Evolutionary conservation across 2,329 filamentous ascomycete genomes (phyloP).

Genomic region (Cercospora zeina): DNA sequence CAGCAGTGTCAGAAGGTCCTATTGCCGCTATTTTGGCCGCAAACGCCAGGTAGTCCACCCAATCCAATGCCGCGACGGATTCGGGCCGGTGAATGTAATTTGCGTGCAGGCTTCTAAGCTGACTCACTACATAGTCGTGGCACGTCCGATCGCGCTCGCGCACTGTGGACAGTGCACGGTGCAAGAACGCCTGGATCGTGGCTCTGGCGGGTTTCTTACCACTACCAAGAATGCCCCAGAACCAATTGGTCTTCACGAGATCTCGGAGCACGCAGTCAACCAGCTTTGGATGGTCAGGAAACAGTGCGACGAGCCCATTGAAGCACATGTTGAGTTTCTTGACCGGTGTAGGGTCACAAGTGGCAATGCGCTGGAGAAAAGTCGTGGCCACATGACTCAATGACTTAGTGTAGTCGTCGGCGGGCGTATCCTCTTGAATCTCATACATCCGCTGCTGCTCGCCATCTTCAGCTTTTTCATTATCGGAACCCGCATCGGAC

Average conservation of each 20-base stretch:
- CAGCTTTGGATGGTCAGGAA: constrained; percentile 15
- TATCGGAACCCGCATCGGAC: constrained; percentile 9
- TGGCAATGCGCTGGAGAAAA: constrained; percentile 24
- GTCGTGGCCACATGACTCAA: constrained; percentile 15
- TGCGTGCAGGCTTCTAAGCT: constrained; percentile 23
- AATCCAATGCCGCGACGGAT: constrained; percentile 14
- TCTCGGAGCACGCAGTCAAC: constrained; percentile 14
- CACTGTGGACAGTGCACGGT: constrained; percentile 19
- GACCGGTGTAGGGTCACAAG: constrained; percentile 18
- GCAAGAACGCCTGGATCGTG: constrained; percentile 18
- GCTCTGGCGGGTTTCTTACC: constrained; percentile 19
- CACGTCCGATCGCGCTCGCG: constrained; percentile 20
- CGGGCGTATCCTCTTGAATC: neutral
- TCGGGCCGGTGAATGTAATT: constrained; percentile 2
- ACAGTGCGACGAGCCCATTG: constrained; percentile 13
- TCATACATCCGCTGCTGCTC: neutral
- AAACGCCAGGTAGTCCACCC: constrained; percentile 26
- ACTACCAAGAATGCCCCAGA: constrained; percentile 18
- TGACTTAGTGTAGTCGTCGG: constrained; percentile 7
- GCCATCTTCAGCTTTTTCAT: constrained; percentile 4
- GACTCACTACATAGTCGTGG: constrained; percentile 19
- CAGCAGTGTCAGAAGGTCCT: constrained; percentile 23
- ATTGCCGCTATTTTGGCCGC: constrained; percentile 19
- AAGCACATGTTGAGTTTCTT: constrained; percentile 20
- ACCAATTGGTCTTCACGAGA: constrained; percentile 20